A percentile compares a stretch with the other conserved stretches of the same genome.
Conservation (phyloP, 1,139 yeast species). For the Citeromyces hawaiiensis region DNA sequence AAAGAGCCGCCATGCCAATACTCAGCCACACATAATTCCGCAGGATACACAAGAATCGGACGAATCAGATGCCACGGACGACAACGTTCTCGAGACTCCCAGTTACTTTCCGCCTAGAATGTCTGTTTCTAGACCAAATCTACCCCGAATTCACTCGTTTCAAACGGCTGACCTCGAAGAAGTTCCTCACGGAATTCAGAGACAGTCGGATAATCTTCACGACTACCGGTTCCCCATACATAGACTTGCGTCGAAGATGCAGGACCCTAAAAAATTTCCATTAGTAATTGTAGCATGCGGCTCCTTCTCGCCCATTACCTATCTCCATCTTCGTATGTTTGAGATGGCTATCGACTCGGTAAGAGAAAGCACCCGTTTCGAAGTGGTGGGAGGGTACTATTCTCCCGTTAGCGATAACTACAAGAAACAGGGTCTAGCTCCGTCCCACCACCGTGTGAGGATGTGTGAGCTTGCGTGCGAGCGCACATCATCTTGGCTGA, state of each 20-base stretch:
- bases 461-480: conserved; percentile 99
- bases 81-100: background rate
- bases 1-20: background rate
- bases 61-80: background rate
- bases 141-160: conserved; percentile 38
- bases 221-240: conserved; percentile 78
- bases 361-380: conserved; percentile 82
- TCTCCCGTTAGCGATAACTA: conserved; percentile 96
- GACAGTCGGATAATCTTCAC: conserved; percentile 65
- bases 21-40: background rate
- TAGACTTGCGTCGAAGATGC: conserved; percentile 57
- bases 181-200: conserved; percentile 83
- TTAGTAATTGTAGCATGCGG: conserved; percentile 96
- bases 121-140: conserved; percentile 3
- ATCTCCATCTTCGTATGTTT: conserved; percentile 89
- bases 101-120: background rate
- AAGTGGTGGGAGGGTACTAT: conserved; percentile 92
- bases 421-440: conserved; percentile 86
- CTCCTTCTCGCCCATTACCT: conserved; percentile 90
- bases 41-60: background rate
- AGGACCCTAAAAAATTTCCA: conserved; percentile 74
- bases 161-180: conserved; percentile 93
- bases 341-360: conserved; percentile 98
- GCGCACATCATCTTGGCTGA: conserved; percentile 90
- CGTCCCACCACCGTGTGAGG: conserved; percentile 78